Conservation (phyloP, 768 basidiomycete genomes). For the Trametes maxima region DNA sequence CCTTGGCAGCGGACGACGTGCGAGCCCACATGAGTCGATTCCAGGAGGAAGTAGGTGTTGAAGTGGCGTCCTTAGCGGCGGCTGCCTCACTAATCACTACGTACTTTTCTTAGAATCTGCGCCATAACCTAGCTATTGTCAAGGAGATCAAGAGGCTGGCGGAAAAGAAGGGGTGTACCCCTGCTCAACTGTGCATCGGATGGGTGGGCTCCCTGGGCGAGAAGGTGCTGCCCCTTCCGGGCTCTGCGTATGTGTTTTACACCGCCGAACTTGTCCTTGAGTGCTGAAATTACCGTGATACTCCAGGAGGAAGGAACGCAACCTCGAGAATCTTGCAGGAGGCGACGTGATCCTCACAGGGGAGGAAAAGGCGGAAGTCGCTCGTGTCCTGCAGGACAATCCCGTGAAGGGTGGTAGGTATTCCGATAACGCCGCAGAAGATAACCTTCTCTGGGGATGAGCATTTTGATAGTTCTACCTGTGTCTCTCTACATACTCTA, state of each 20-base stretch:
- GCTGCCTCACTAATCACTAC: neutral
- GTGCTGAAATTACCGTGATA: neutral
- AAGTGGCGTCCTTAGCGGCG: neutral
- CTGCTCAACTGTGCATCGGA: slow-evolving; percentile 41
- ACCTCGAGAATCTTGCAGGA: slow-evolving; percentile 43
- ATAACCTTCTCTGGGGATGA: slow-evolving; percentile 38
- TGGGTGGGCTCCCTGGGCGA: slow-evolving; percentile 40
- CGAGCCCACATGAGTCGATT: slow-evolving; percentile 3
- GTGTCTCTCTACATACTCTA: no score
- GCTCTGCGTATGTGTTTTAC: slow-evolving; percentile 37
- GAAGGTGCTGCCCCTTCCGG: slow-evolving; percentile 50
- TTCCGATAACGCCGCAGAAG: slow-evolving; percentile 13
- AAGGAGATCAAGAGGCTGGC: slow-evolving; percentile 43
- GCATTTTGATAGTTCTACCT: no score
- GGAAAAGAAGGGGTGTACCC: slow-evolving; percentile 41
- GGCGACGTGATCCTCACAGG: slow-evolving; percentile 40
- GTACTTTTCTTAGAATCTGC: neutral
- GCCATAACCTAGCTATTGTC: slow-evolving; percentile 43
- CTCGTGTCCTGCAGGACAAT: slow-evolving; percentile 36
- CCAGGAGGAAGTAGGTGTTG: slow-evolving; percentile 13
- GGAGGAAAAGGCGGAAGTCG: slow-evolving; percentile 18
- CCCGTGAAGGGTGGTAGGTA: slow-evolving; percentile 46
- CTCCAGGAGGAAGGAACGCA: slow-evolving; percentile 18
- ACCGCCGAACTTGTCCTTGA: neutral
- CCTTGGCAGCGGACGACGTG: slow-evolving; percentile 1